Percentiles rank a stretch among this genome's conserved stretches.
Evolutionary conservation across 2,329 filamentous ascomycete species (phyloP).

Genomic region (Ceratocystis cubensis): DNA sequence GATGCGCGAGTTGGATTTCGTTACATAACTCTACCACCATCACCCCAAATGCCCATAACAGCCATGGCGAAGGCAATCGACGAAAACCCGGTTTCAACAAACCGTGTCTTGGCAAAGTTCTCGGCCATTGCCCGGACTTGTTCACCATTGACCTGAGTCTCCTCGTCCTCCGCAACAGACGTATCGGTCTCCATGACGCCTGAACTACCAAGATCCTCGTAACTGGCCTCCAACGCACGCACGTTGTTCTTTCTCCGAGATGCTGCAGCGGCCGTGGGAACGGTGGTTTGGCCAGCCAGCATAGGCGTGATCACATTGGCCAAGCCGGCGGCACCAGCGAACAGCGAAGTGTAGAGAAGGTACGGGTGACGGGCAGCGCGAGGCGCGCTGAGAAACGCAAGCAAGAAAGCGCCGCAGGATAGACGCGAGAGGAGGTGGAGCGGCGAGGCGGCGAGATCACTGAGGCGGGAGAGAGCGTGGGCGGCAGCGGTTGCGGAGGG

Average conservation of each 20-base stretch:
- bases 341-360: conserved; percentile 68
- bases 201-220: conserved; percentile 49
- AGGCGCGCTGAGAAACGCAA: conserved; percentile 68
- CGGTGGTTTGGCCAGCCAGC: conserved; percentile 28
- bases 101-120: conserved; percentile 40
- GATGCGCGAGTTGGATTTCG: background rate
- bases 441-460: conserved; percentile 49
- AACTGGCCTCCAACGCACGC: conserved; percentile 53
- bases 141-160: conserved; percentile 45
- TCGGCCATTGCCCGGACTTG: conserved; percentile 47
- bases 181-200: conserved; percentile 28
- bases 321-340: conserved; percentile 50
- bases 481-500: conserved; percentile 61
- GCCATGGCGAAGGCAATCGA: conserved; percentile 48
- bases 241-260: conserved; percentile 1
- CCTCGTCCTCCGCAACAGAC: conserved; percentile 34
- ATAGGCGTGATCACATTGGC: conserved; percentile 38
- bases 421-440: conserved; percentile 55
- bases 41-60: conserved; percentile 54
- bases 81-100: conserved; percentile 41
- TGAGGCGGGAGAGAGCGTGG: conserved; percentile 57
- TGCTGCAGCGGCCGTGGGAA: conserved; percentile 14
- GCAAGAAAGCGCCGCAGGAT: conserved; percentile 57
- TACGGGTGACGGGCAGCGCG: conserved; percentile 71
- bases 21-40: conserved; percentile 32